Evolutionary conservation across 73 alveolate species (phyloP).

Genomic region (Breviolum minutum): DNA sequence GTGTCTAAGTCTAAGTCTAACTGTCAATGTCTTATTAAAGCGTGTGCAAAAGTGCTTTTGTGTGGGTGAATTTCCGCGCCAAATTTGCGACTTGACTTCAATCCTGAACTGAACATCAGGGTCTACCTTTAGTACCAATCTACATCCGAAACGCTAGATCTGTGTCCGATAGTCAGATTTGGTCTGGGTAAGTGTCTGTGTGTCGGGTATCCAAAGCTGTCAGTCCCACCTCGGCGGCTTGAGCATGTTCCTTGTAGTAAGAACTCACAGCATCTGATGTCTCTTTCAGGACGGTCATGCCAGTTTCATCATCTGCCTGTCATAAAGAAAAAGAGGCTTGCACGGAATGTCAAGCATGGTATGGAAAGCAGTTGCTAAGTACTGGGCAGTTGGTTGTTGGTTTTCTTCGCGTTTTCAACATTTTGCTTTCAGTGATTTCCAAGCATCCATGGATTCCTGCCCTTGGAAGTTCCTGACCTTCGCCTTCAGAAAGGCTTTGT

Average conservation of each 20-base stretch:
- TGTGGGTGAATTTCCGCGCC: no score
- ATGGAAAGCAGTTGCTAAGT: no score
- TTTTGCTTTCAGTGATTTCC: neutral
- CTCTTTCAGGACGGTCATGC: slow-evolving; percentile 50
- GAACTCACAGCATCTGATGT: slow-evolving; percentile 32
- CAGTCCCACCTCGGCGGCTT: neutral
- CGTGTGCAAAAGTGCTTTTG: neutral
- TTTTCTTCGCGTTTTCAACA: neutral
- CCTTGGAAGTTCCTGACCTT: neutral
- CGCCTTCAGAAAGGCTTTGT: slow-evolving; percentile 30
- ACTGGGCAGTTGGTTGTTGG: no score
- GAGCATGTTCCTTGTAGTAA: slow-evolving; percentile 13
- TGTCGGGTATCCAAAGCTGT: neutral
- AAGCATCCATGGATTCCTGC: no score
- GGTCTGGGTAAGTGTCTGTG: neutral
- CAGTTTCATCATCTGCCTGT: slow-evolving; percentile 32
- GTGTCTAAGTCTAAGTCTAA: neutral
- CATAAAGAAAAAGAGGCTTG: neutral
- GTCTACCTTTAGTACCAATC: no score
- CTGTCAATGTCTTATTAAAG: neutral
- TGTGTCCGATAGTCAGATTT: neutral
- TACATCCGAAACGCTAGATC: no score
- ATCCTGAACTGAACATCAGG: no score
- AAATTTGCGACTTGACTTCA: no score
- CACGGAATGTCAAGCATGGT: no score